These are phyloP conservation scores for Ascobolus immersus DNA, from an alignment of 495 filamentous ascomycete species.

Conservation along the genomic window DNA sequence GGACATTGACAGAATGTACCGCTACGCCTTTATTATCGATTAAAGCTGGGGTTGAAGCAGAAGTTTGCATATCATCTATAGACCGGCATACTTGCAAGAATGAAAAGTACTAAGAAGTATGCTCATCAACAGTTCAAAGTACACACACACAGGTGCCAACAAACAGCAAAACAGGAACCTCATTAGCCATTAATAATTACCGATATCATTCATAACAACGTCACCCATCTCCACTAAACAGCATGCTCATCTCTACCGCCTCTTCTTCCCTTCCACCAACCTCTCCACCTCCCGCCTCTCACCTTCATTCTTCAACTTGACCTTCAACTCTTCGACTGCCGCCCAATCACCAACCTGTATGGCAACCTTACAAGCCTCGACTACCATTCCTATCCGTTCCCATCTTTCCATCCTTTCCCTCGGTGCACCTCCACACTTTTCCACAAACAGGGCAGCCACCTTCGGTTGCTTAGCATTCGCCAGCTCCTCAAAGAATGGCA, in stretches of 20 bases:
- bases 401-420: constrained; percentile 68
- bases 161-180: too few species aligned
- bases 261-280: constrained; percentile 7
- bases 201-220: too few species aligned
- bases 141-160: too few species aligned
- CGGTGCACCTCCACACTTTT: constrained; percentile 44
- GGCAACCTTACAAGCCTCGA: constrained; percentile 81
- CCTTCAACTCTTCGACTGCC: constrained; percentile 16
- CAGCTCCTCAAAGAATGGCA: constrained; percentile 82
- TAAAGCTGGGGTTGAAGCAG: too few species aligned
- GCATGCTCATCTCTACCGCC: neutral
- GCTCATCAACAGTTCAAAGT: too few species aligned
- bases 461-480: constrained; percentile 75
- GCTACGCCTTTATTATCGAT: too few species aligned
- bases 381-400: constrained; percentile 76
- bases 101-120: too few species aligned
- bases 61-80: too few species aligned
- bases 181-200: too few species aligned
- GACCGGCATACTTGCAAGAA: too few species aligned
- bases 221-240: too few species aligned
- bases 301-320: constrained; percentile 8
- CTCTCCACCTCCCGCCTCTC: constrained; percentile 13
- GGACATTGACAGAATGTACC: too few species aligned
- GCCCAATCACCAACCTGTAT: constrained; percentile 53
- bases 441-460: constrained; percentile 57